Evolutionary conservation across 2,329 filamentous ascomycete genomes (phyloP), one percentile per base, ranked within the genome.

Genomic region (Niveomyces coronatus): DNA sequence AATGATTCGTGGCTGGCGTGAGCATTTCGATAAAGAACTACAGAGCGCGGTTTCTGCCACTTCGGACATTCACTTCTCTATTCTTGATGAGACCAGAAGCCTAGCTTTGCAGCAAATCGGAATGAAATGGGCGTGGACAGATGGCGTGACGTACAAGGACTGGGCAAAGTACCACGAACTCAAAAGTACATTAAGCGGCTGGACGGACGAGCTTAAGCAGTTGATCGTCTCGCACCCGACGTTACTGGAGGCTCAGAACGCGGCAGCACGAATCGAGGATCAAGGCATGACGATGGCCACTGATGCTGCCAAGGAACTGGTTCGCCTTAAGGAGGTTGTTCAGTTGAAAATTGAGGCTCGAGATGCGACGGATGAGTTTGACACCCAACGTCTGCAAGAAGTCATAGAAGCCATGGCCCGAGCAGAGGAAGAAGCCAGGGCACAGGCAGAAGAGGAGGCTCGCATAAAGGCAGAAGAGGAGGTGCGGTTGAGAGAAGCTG

Each of bases 81-180:
- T 93, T 13, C 73, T 95, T 22, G 83, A 89, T 46, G 76, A 77
- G 52, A 88, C 91, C 43, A 78, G 85, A 29, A 82, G 88, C 50
- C 69, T 94, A 24, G 85, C 87, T 5, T 70, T 95, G 23, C 85
- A 94, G 55, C 85, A 93, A 56, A 86, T 95, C 38, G 88, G 88
- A 40, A 89, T 93, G 78, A 76, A 75, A 53, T 98, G 91, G 88
- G 87, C 89, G 10, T 94, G 85, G 81, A 91, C 87, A 64, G 87
- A 96, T 41, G 86, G 86, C 22, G 76, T 98, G 44, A 94, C 89
- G 2, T 95, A 98, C 68, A 88, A 93, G 58, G 87, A 98, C 57
- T 98, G 91, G 91, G 77, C 82, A 43, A 91, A 89, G 57, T 98
- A 94, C 54, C 87, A 96, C 57, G 77, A 84, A 43, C 68, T 98